Percentiles rank a stretch among this genome's conserved stretches.
phyloP scores from a whole-genome alignment of 2,329 filamentous ascomycete species.

The Fusarium sp. region DNA sequence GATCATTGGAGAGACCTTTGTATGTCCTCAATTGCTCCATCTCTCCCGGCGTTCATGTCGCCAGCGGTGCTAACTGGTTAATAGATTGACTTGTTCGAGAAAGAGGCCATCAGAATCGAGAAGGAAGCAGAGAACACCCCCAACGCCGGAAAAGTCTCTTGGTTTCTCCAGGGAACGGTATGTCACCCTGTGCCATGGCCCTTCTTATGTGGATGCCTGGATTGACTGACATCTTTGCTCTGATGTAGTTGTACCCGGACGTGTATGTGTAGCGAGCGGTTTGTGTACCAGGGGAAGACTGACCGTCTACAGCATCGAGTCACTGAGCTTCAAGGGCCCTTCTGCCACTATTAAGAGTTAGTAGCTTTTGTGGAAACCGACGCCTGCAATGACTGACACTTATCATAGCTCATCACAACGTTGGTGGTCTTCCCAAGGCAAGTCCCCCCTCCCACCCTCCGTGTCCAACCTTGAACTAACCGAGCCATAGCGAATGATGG shows the following conservation, averaged over 20 bases:
- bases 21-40: not conserved
- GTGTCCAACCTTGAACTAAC: slow-evolving; percentile 1
- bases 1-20: slow-evolving; percentile 73
- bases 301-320: slow-evolving; percentile 55
- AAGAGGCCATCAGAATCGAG: slow-evolving; percentile 65
- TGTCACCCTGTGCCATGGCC: slow-evolving; percentile 55
- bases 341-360: slow-evolving; percentile 62
- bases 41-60: not conserved
- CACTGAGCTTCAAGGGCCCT: slow-evolving; percentile 60
- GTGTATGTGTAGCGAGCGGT: not conserved
- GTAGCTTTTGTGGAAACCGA: not conserved
- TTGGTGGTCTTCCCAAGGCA: slow-evolving; percentile 37
- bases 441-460: slow-evolving; percentile 5
- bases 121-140: slow-evolving; percentile 73
- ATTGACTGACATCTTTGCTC: not conserved
- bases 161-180: slow-evolving; percentile 87
- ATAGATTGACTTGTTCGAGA: not conserved
- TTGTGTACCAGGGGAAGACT: not conserved
- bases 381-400: not conserved
- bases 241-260: not conserved
- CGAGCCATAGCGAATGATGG: slow-evolving; percentile 17
- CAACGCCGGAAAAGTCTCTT: slow-evolving; percentile 80
- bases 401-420: slow-evolving; percentile 28
- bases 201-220: not conserved
- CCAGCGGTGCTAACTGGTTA: not conserved